These are phyloP conservation scores for Ascochyta clinopodiicola DNA, from an alignment of 2,329 filamentous ascomycete genomes.

Conservation along the genomic window DNA sequence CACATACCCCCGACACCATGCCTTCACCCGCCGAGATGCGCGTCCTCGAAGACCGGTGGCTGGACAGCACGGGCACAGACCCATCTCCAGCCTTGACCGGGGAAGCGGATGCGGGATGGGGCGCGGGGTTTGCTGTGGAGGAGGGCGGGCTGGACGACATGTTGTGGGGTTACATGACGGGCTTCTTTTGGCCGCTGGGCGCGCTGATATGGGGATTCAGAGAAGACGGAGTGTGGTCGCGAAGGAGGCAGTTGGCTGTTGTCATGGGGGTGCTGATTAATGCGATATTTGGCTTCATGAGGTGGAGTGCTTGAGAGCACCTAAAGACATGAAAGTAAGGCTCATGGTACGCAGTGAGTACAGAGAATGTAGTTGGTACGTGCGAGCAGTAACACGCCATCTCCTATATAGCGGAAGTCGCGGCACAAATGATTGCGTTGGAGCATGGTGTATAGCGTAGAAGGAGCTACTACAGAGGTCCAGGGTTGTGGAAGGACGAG, in stretches of 20 bases:
- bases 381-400: not conserved
- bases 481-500: not conserved
- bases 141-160: constrained; percentile 79
- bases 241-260: constrained; percentile 84
- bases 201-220: constrained; percentile 84
- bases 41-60: constrained; percentile 86
- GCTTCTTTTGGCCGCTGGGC: constrained; percentile 93
- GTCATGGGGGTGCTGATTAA: constrained; percentile 84
- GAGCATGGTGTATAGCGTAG: not conserved
- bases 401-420: not conserved
- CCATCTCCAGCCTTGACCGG: constrained; percentile 49
- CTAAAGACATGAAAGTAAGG: not conserved
- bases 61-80: constrained; percentile 67
- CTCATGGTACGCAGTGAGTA: not conserved
- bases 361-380: not conserved
- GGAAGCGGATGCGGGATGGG: constrained; percentile 52
- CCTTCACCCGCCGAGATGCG: constrained; percentile 78
- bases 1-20: constrained; percentile 88
- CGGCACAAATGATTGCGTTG: not conserved
- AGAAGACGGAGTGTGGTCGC: constrained; percentile 86
- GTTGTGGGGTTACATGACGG: constrained; percentile 85
- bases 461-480: not conserved
- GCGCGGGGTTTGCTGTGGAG: constrained; percentile 60
- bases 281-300: constrained; percentile 74
- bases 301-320: constrained; percentile 54